Base-by-base conservation (phyloP, 768 basidiomycete species). In the Pholiota conissans region DNA sequence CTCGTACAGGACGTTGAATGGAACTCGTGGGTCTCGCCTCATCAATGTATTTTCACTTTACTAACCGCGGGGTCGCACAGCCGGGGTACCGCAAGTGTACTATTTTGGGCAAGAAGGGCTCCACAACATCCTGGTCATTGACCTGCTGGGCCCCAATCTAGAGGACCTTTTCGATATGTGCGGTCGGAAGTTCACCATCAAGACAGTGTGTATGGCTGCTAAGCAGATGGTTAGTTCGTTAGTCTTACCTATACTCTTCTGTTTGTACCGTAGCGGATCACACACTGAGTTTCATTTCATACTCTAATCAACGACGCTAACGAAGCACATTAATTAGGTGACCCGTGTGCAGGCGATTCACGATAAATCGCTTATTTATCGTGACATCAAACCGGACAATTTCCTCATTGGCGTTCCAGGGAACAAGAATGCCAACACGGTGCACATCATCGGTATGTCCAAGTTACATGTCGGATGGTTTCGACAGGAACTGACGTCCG, bases 151-250 rank as follows among this genome's bases (percentile, higher is more conserved):
- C n/a, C 96, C 96, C 20, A 96, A 95, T 66, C 77, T 99, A 42
- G 96, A 99, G 75, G 96, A 99, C 70, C 81, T 99, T 30, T 98
- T 99, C 69, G 96, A 98, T 74, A 95, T 97, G 93, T 98, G 95
- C 71, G 86, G 89, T n/a, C 89, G 96, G 63, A 98, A 98, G 76
- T 99, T 98, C 76, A 85, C 85, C 52, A 87, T 96, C 73, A 99
- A 99, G 84, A 98, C 96, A 0, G 96, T 98, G 26, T 97, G 94
- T 70, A 94, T 99, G 96, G 91, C 93, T 51, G 97, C 97, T 16
- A 98, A 91, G 74, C 97, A 99, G 73, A 99, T 98, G 96, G 96
- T 95, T 61, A 72, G 86, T 73, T 29, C 34, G 39, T 56, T 58
- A 46, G 55, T 46, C 14, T 51, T 46, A 45, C n/a, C n/a, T n/a